Evolutionary conservation across 2,329 filamentous ascomycete species (phyloP).

Genomic region (Talaromyces sp.): DNA sequence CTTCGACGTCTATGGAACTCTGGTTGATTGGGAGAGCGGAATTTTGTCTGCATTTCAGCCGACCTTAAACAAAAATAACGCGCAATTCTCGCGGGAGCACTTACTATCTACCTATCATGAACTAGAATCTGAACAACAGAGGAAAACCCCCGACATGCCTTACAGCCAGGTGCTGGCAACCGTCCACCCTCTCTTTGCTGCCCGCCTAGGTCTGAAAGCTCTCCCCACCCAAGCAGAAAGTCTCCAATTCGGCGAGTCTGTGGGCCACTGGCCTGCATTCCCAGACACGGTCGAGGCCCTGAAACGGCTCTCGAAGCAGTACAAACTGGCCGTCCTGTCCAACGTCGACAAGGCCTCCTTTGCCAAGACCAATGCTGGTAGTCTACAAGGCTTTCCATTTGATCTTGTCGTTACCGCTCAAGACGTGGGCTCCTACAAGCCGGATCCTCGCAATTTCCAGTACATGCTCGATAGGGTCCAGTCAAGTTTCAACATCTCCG

Average conservation of each 20-base stretch:
- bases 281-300: slow-evolving; percentile 53
- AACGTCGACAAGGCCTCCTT: slow-evolving; percentile 55
- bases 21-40: no score
- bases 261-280: slow-evolving; percentile 52
- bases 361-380: slow-evolving; percentile 39
- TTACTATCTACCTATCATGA: no score
- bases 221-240: slow-evolving; percentile 27
- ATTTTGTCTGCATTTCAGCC: no score
- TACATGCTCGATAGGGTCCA: slow-evolving; percentile 55
- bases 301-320: slow-evolving; percentile 41
- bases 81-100: no score
- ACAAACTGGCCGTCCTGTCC: slow-evolving; percentile 53
- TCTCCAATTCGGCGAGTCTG: slow-evolving; percentile 42
- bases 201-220: no score
- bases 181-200: no score
- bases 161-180: no score
- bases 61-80: no score
- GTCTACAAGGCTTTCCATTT: slow-evolving; percentile 51
- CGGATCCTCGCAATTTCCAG: slow-evolving; percentile 58
- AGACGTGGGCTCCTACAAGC: slow-evolving; percentile 69
- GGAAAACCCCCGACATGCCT: no score
- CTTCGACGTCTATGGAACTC: no score
- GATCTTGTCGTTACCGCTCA: slow-evolving; percentile 65
- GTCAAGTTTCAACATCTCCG: slow-evolving; percentile 52
- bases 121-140: no score